These are phyloP conservation scores for Salix koriyanagi DNA, from an alignment of 345 rosid genomes.

Conservation along the genomic window DNA sequence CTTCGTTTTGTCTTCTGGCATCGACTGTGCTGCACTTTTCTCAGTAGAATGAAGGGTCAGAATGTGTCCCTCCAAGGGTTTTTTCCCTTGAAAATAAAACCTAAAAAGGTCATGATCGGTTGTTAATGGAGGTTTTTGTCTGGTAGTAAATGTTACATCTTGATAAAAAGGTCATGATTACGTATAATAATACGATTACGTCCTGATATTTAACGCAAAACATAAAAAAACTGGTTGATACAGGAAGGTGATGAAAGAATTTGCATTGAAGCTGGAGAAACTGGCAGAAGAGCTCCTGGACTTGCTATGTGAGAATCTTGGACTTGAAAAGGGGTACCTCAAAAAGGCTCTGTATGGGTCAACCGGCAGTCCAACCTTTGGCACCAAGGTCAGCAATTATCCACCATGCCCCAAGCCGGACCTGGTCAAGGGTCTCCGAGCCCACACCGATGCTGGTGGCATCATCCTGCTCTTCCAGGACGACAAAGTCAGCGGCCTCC, in stretches of 20 bases:
- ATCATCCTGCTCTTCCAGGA: slow-evolving; percentile 88
- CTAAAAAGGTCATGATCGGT: too few relatives aligned
- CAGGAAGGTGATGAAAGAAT: slow-evolving; percentile 75
- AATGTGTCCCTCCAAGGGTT: too few relatives aligned
- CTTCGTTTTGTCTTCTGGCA: too few relatives aligned
- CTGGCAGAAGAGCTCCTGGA: slow-evolving; percentile 77
- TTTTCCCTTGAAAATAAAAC: too few relatives aligned
- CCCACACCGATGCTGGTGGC: slow-evolving; percentile 99
- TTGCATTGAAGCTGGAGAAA: slow-evolving; percentile 63
- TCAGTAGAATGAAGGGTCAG: too few relatives aligned
- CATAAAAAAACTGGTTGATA: background rate
- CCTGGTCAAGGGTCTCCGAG: slow-evolving; percentile 79
- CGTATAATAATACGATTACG: too few relatives aligned
- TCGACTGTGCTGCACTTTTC: background rate
- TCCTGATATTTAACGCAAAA: background rate
- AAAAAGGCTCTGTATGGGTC: slow-evolving; percentile 64
- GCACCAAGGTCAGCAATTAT: slow-evolving; percentile 91
- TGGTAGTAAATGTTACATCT: too few relatives aligned
- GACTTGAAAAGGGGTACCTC: slow-evolving; percentile 71
- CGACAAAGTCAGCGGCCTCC: slow-evolving; percentile 83
- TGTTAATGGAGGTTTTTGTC: too few relatives aligned
- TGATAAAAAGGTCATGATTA: background rate
- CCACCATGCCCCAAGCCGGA: slow-evolving; percentile 97
- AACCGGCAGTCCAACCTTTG: slow-evolving; percentile 59
- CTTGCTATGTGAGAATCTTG: slow-evolving; percentile 78